Conservation (phyloP, 768 basidiomycete genomes). For the Tricholoma sp. region DNA sequence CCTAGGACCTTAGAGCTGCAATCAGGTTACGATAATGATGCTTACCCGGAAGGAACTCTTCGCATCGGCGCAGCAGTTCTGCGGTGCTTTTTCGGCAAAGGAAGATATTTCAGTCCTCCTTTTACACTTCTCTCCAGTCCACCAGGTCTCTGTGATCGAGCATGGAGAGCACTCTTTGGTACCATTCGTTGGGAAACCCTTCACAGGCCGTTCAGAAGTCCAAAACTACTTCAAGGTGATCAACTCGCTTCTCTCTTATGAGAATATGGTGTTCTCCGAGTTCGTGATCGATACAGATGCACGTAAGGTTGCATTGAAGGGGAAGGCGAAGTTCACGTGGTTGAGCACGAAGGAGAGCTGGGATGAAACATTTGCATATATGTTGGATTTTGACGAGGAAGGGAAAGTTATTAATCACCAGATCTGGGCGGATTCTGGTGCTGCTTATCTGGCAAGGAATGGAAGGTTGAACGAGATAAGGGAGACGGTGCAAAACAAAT, state of each 20-base stretch:
- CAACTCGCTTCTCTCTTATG: conserved; percentile 39
- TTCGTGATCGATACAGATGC: conserved; percentile 48
- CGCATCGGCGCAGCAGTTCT: conserved; percentile 41
- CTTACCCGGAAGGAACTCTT: conserved; percentile 31
- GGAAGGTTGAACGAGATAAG: conserved; percentile 35
- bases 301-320: conserved; percentile 50
- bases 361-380: conserved; percentile 58
- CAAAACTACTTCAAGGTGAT: conserved; percentile 47
- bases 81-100: conserved; percentile 45
- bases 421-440: conserved; percentile 66
- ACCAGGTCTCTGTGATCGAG: conserved; percentile 42
- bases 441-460: conserved; percentile 52
- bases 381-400: conserved; percentile 55
- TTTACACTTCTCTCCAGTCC: conserved; percentile 44
- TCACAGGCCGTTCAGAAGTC: conserved; percentile 39
- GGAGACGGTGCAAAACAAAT: conserved; percentile 9
- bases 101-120: conserved; percentile 38
- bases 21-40: background rate
- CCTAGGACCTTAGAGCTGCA: background rate
- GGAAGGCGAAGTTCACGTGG: conserved; percentile 55
- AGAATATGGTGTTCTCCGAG: conserved; percentile 48
- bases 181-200: conserved; percentile 54
- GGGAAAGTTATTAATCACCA: conserved; percentile 54
- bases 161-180: conserved; percentile 50
- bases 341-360: conserved; percentile 45